These are phyloP conservation scores for Candida tetrigidarum DNA, from an alignment of 1,139 yeast species.

Conservation along the genomic window DNA sequence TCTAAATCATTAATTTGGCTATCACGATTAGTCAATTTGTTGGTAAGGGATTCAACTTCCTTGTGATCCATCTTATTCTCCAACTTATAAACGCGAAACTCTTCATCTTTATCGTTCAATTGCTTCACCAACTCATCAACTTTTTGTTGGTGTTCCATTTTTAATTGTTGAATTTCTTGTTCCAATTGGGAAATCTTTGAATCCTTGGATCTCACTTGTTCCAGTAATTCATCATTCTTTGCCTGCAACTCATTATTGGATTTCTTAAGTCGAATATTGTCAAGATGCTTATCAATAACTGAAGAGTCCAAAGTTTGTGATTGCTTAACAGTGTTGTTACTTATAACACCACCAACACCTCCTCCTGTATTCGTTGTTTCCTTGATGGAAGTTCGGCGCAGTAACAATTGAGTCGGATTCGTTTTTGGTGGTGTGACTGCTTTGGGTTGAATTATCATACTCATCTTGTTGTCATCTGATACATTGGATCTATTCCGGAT, in stretches of 20 bases:
- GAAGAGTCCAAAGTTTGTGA: constrained; percentile 39
- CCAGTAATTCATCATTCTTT: constrained; percentile 16
- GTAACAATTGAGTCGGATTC: constrained; percentile 30
- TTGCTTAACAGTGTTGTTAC: constrained; percentile 16
- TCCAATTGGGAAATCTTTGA: constrained; percentile 11
- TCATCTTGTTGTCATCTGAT: constrained; percentile 21
- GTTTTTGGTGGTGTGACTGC: constrained; percentile 15
- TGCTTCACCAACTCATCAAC: constrained; percentile 10
- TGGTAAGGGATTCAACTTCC: constrained; percentile 25
- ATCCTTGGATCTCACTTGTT: constrained; percentile 17
- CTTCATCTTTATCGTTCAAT: constrained; percentile 13
- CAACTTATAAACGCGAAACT: constrained; percentile 14
- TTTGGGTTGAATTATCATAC: constrained; percentile 24
- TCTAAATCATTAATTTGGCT: constrained; percentile 35
- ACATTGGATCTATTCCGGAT: constrained; percentile 19
- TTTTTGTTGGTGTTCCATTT: constrained; percentile 11
- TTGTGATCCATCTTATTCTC: constrained; percentile 31
- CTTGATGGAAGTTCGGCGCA: constrained; percentile 16
- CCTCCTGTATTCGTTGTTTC: constrained; percentile 11
- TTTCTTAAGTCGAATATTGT: constrained; percentile 41
- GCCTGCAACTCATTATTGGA: constrained; percentile 28
- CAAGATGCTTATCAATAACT: constrained; percentile 47
- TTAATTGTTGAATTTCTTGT: constrained; percentile 13
- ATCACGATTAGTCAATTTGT: constrained; percentile 31
- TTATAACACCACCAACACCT: constrained; percentile 1